These are phyloP conservation scores for Gyromitra esculenta DNA, from an alignment of 2,329 filamentous ascomycete genomes.

Conservation along the genomic window DNA sequence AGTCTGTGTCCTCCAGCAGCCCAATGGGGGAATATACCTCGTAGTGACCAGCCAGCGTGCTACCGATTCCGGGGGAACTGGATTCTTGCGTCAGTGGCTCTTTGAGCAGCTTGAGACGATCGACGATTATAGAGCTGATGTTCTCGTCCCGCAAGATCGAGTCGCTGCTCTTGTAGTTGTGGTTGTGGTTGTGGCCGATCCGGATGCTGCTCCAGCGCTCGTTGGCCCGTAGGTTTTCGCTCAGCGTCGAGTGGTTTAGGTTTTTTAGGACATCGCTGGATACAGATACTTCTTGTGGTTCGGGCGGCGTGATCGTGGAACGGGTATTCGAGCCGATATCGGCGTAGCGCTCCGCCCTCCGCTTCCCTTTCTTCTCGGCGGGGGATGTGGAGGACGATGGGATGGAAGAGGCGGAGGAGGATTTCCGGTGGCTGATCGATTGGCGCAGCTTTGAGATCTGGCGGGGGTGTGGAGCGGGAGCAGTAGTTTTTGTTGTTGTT, in stretches of 20 bases:
- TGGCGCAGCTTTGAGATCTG: constrained; percentile 35
- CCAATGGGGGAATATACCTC: constrained; percentile 24
- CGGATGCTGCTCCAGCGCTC: constrained; percentile 35
- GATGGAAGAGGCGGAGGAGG: constrained; percentile 16
- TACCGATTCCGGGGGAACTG: constrained; percentile 13
- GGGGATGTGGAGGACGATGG: not conserved
- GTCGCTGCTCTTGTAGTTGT: constrained; percentile 21
- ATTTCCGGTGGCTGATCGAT: constrained; percentile 8
- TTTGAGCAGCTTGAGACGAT: constrained; percentile 37
- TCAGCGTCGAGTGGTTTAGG: constrained; percentile 22
- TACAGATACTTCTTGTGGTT: not conserved
- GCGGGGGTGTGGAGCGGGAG: not conserved
- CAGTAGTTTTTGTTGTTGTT: not conserved
- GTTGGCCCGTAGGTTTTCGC: constrained; percentile 19
- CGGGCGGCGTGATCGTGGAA: constrained; percentile 12
- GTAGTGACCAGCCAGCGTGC: constrained; percentile 24
- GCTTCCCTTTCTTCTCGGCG: constrained; percentile 30
- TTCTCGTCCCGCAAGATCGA: constrained; percentile 39
- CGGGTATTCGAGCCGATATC: constrained; percentile 21
- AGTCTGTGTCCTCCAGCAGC: not conserved
- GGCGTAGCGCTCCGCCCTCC: constrained; percentile 19
- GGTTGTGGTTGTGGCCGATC: constrained; percentile 20
- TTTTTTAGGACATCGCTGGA: not conserved
- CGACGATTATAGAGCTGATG: constrained; percentile 40
- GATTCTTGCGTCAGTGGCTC: constrained; percentile 20